A percentile compares a stretch with the other conserved stretches of the same genome.
Conservation (phyloP, 176 grass and related monocot genomes). For the Otatea glauca region DNA sequence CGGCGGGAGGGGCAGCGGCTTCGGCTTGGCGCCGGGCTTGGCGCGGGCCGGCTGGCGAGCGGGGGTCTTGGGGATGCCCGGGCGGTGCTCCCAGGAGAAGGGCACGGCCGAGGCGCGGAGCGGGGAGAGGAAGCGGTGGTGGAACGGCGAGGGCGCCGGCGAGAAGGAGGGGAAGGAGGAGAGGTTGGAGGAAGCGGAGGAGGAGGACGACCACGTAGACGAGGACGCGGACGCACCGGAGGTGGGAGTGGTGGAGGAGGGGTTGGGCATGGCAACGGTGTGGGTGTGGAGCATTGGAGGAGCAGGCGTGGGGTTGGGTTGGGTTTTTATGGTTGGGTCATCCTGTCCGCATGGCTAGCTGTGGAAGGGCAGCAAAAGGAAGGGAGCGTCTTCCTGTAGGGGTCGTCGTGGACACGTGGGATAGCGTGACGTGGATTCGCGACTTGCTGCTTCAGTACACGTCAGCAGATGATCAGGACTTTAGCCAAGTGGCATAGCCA, state of each 20-base stretch:
- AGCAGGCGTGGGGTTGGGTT: neutral
- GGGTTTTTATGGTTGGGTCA: conserved; percentile 50
- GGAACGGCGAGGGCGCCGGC: conserved; percentile 56
- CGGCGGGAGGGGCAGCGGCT: conserved; percentile 54
- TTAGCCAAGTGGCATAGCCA: neutral
- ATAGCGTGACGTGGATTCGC: neutral
- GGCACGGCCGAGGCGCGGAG: conserved; percentile 60
- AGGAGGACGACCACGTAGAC: neutral
- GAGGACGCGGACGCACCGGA: neutral
- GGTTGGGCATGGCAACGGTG: conserved; percentile 38
- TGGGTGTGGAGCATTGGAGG: neutral
- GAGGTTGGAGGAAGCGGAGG: conserved; percentile 36
- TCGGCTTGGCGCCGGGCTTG: conserved; percentile 25
- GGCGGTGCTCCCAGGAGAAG: conserved; percentile 86
- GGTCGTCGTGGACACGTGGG: neutral
- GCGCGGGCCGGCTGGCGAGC: conserved; percentile 27
- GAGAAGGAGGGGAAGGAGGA: conserved; percentile 41
- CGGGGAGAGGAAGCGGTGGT: conserved; percentile 62
- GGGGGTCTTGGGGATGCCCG: conserved; percentile 74
- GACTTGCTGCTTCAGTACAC: neutral
- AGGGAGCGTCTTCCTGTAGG: neutral
- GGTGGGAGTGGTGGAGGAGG: neutral
- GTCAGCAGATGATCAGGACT: neutral
- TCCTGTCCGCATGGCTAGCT: neutral
- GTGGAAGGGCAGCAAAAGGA: neutral